Conservation (phyloP, 352 stramenopile species). For the Phytopythium aichiense region DNA sequence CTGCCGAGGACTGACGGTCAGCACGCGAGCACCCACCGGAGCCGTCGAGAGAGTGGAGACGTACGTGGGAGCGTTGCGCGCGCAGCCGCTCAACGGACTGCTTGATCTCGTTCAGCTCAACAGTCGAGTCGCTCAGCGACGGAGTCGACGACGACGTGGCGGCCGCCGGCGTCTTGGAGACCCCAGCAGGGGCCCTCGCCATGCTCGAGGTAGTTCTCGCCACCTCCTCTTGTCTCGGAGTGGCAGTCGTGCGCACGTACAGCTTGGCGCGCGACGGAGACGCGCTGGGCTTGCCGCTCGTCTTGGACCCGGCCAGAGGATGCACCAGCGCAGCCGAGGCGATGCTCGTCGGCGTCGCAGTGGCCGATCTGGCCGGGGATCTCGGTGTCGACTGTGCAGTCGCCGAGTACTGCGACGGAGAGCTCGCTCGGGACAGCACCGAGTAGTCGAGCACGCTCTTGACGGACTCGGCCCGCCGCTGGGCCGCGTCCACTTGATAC, state of each 20-base stretch:
- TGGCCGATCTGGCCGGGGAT: background rate
- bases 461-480: background rate
- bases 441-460: background rate
- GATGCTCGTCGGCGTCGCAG: background rate
- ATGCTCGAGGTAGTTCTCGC: background rate
- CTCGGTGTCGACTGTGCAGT: background rate
- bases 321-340: background rate
- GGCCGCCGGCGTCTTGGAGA: background rate
- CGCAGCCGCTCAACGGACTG: constrained; percentile 46
- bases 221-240: constrained; percentile 1
- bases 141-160: background rate
- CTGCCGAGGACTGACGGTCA: background rate
- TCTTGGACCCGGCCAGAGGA: background rate
- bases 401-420: background rate
- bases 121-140: constrained; percentile 9
- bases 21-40: background rate
- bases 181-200: background rate
- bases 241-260: background rate
- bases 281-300: background rate
- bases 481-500: background rate
- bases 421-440: background rate
- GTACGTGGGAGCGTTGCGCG: constrained; percentile 36
- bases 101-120: constrained; percentile 41
- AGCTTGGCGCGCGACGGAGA: background rate
- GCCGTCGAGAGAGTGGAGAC: background rate